phyloP scores from a whole-genome alignment of 1,284 basidiomycete species.

The Tetrapyrgos nigripes region DNA sequence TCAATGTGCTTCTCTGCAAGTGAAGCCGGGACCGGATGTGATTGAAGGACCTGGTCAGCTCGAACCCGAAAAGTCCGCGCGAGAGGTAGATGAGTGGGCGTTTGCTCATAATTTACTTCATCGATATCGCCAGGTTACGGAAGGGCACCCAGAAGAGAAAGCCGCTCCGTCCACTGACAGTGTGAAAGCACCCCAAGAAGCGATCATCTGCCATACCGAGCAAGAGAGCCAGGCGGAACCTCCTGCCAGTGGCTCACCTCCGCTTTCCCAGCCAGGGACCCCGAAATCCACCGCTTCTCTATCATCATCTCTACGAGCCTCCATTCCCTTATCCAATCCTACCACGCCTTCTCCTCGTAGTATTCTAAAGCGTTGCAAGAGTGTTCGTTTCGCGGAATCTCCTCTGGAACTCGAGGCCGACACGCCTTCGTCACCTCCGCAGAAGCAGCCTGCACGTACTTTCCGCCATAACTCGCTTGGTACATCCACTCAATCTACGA shows the following conservation, averaged over 20 bases:
- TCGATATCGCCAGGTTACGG: no score
- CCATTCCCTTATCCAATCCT: slow-evolving; percentile 17
- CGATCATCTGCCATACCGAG: no score
- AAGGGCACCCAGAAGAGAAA: no score
- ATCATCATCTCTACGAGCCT: slow-evolving; percentile 27
- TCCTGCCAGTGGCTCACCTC: background rate
- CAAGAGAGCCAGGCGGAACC: no score
- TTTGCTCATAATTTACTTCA: slow-evolving; percentile 45
- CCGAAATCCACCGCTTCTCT: slow-evolving; percentile 24
- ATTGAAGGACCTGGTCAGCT: slow-evolving; percentile 12
- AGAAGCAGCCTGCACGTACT: background rate
- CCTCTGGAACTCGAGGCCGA: slow-evolving; percentile 21
- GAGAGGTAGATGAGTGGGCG: slow-evolving; percentile 52
- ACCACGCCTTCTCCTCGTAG: slow-evolving; percentile 34
- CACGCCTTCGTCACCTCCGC: background rate
- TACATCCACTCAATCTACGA: background rate
- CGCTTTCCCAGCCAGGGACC: background rate
- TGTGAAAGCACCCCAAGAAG: no score
- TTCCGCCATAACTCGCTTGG: slow-evolving; percentile 12
- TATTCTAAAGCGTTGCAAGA: slow-evolving; percentile 47
- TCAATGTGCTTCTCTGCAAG: slow-evolving; percentile 42
- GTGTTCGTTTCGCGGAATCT: slow-evolving; percentile 46
- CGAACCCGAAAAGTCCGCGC: slow-evolving; percentile 11
- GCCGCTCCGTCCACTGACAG: no score
- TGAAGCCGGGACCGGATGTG: slow-evolving; percentile 16